Percentiles rank a stretch among this genome's conserved stretches.
These are phyloP conservation scores for Triticum aestivum DNA, from an alignment of 176 grass and related monocot species.

Conservation along the genomic window IWGSC_CS_RefSeq_v2.1 NC_057802.1:570158042-570158541, in stretches of 20 bases:
- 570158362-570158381: too few relatives aligned
- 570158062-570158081: neutral
- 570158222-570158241: neutral
- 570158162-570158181: too few relatives aligned
- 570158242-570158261: neutral
- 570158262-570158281: neutral
- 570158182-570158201: neutral
- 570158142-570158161: too few relatives aligned
- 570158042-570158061: neutral
- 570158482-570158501: too few relatives aligned
- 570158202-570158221: neutral
- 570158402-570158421: too few relatives aligned
- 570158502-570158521: too few relatives aligned
- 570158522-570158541: too few relatives aligned
- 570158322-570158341: neutral
- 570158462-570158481: too few relatives aligned
- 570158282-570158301: neutral
- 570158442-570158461: too few relatives aligned
- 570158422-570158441: too few relatives aligned
- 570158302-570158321: neutral
- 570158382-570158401: too few relatives aligned
- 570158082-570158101: neutral
- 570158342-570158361: too few relatives aligned
- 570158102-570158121: neutral
- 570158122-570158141: neutral